phyloP scores from a whole-genome alignment of 768 basidiomycete species.

The Mycena latifolia region DNA sequence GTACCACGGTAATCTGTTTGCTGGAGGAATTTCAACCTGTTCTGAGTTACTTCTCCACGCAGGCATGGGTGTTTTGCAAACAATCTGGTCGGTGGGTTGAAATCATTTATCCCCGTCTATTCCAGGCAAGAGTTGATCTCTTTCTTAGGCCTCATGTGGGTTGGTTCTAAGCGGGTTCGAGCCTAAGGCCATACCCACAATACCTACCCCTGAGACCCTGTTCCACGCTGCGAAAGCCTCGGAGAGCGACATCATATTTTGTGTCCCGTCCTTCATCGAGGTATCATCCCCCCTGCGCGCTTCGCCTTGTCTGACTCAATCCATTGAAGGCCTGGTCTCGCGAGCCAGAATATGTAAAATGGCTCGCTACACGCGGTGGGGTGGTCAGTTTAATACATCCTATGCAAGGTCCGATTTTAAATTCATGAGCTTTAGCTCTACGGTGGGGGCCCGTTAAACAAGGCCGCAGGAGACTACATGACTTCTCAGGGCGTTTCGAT shows the following conservation, averaged over 20 bases:
- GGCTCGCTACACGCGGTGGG: constrained; percentile 20
- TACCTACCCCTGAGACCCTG: constrained; percentile 41
- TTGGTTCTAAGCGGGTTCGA: constrained; percentile 39
- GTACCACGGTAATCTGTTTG: constrained; percentile 40
- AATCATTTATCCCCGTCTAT: not conserved
- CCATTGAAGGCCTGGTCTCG: constrained; percentile 43
- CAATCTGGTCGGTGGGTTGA: constrained; percentile 27
- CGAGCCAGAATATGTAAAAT: constrained; percentile 38
- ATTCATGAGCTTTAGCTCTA: constrained; percentile 41
- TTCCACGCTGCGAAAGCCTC: constrained; percentile 38
- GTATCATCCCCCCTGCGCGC: constrained; percentile 22
- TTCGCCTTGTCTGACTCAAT: not conserved
- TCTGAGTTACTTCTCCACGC: not conserved
- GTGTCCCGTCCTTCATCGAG: constrained; percentile 46
- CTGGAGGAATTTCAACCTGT: not conserved
- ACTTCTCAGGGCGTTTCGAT: constrained; percentile 47
- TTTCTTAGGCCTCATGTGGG: constrained; percentile 39
- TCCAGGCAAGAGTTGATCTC: constrained; percentile 13
- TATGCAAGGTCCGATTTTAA: not conserved
- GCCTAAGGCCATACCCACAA: constrained; percentile 39
- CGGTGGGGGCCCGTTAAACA: constrained; percentile 52
- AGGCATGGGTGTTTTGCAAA: constrained; percentile 33
- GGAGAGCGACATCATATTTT: constrained; percentile 40
- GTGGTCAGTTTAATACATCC: constrained; percentile 17
- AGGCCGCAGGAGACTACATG: constrained; percentile 49